Percentiles rank a stretch among this genome's conserved stretches.
Evolutionary conservation across 1,139 yeast species (phyloP).

Genomic region (Pichia sp.): DNA sequence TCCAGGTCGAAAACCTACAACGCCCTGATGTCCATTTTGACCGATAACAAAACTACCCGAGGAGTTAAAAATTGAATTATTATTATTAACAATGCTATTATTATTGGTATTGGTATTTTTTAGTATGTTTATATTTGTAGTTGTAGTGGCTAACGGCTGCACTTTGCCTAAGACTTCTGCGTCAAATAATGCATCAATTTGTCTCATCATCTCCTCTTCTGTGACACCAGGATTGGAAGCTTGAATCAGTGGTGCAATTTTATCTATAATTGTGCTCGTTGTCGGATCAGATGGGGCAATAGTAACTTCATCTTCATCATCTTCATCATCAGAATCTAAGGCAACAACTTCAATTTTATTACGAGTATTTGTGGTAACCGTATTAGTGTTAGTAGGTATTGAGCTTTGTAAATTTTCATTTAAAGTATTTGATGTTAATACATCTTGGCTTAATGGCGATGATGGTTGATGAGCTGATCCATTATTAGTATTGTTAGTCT

Average conservation of each 20-base stretch:
- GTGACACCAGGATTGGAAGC: not conserved
- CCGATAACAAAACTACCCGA: too few relatives aligned
- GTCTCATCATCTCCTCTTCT: conserved; percentile 8
- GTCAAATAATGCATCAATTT: conserved; percentile 11
- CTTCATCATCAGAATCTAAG: conserved; percentile 17
- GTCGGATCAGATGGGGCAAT: not conserved
- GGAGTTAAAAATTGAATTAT: too few relatives aligned
- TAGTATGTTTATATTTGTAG: too few relatives aligned
- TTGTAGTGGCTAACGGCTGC: not conserved
- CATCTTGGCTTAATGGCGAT: not conserved
- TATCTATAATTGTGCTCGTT: not conserved
- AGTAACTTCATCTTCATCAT: conserved; percentile 1
- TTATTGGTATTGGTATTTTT: too few relatives aligned
- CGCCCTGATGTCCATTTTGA: conserved; percentile 8
- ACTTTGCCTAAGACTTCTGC: not conserved
- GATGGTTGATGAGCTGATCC: not conserved
- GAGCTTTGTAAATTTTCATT: too few relatives aligned
- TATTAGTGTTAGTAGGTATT: too few relatives aligned
- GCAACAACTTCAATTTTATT: conserved; percentile 12
- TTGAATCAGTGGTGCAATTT: not conserved
- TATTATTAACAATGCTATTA: too few relatives aligned
- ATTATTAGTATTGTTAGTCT: not conserved
- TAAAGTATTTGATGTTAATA: too few relatives aligned
- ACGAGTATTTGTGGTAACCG: not conserved
- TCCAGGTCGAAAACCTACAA: conserved; percentile 16